These are phyloP conservation scores for Lipomyces yamanashiensis DNA, from an alignment of 805 yeast species.

Conservation along the genomic window DNA sequence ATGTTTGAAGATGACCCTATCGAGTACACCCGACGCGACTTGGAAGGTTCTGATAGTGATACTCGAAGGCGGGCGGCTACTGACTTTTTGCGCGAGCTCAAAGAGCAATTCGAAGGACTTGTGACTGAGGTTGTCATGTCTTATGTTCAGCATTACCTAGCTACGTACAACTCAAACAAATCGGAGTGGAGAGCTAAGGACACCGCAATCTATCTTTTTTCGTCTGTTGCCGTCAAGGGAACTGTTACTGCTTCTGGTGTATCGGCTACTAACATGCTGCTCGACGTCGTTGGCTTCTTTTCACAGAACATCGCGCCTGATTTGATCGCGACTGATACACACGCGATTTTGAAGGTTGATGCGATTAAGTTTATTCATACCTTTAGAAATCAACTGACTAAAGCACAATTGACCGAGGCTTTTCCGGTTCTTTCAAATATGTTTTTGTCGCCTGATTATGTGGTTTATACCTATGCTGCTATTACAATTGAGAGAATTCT, in stretches of 20 bases:
- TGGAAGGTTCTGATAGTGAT: conserved; percentile 94
- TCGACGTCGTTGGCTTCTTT: conserved; percentile 88
- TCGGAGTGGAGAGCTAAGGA: conserved; percentile 81
- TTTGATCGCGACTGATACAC: conserved; percentile 58
- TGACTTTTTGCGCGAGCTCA: conserved; percentile 84
- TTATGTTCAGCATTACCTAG: conserved; percentile 71
- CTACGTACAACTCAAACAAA: conserved; percentile 52
- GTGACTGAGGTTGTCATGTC: conserved; percentile 76
- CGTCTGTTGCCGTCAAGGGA: conserved; percentile 91
- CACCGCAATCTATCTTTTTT: conserved; percentile 80
- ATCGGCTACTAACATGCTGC: conserved; percentile 77
- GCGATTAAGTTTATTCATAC: conserved; percentile 88
- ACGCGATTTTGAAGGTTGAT: conserved; percentile 85
- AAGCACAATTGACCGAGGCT: conserved; percentile 76
- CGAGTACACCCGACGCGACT: conserved; percentile 85
- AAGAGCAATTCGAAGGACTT: conserved; percentile 71
- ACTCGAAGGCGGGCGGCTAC: conserved; percentile 92
- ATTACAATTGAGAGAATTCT: conserved; percentile 88
- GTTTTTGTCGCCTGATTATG: conserved; percentile 68
- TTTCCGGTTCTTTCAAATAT: conserved; percentile 78
- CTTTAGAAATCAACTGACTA: conserved; percentile 91
- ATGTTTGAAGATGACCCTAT: conserved; percentile 96
- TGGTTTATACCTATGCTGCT: conserved; percentile 91
- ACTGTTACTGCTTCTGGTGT: conserved; percentile 85
- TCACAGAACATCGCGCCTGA: conserved; percentile 80